Base-by-base conservation (phyloP, 805 yeast genomes). In the Candida gorgasii region DNA sequence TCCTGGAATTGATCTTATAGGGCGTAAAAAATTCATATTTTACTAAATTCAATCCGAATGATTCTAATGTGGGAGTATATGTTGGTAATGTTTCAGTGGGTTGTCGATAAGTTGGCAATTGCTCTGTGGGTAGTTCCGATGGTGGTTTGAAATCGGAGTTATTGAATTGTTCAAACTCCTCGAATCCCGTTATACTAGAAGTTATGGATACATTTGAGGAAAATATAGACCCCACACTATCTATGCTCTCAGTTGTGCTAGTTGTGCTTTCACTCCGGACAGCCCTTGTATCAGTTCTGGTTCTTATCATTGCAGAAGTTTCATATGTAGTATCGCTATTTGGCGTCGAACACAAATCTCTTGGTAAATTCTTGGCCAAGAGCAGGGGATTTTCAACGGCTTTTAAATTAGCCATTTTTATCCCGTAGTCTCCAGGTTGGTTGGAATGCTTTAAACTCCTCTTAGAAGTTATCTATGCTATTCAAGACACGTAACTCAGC, bases 21-120 rank as follows among this genome's bases (percentile, higher is more conserved):
- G 75, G 75, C 1, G 72, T 62, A 5, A 47, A 45, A 39, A 67
- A 64, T 51, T 70, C 75, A 13, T 61, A 57, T 33, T 67, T 63
- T 27, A 62, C 42, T 23, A 69, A 52, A 5, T 64, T 50, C 14
- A 65, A 36, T 3, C 75, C 74, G 46, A 53, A 63, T 36, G 47
- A 57, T 34, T 60, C 58, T 8, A 66, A 46, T 7, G 71, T 53
- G 8, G 73, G 61, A 8, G 51, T 36, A 44, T 70, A 70, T 0
- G 19, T 28, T 0, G 75, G 75, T 8, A 58, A 46, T 6, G 36
- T 37, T 17, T 66, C 72, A 2, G 14, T 39, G 2, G 61, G 53
- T 16, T 31, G 33, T 1, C 54, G 17, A 44, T 65, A 65, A 7
- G 34, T 39, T 5, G 69, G 69, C 11, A 45, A 19, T 20, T 32